Conservation (phyloP, 306 rosid genomes). For the Casuarina cunninghamiana region DNA sequence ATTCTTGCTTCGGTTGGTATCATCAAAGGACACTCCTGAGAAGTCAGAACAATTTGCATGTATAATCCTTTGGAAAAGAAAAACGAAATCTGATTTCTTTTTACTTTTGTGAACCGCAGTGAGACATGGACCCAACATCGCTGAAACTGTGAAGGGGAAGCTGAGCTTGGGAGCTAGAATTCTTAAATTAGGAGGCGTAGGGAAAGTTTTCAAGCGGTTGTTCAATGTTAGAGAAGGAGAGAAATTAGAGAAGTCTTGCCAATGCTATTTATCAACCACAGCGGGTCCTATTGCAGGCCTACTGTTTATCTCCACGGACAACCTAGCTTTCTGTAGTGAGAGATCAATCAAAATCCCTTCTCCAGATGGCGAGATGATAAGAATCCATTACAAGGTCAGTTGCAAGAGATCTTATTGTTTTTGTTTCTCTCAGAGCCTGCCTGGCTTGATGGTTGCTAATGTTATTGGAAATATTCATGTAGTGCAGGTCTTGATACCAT, state of each 20-base stretch:
- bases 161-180: slow-evolving; percentile 70
- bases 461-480: neutral
- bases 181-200: slow-evolving; percentile 64
- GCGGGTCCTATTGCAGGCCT: slow-evolving; percentile 87
- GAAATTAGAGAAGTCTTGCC: slow-evolving; percentile 60
- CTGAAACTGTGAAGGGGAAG: slow-evolving; percentile 73
- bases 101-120: slow-evolving; percentile 43
- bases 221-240: slow-evolving; percentile 59
- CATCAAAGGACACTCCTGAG: neutral
- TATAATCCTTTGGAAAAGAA: too few relatives aligned
- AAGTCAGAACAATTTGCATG: too few relatives aligned
- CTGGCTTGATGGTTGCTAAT: slow-evolving; percentile 5
- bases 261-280: slow-evolving; percentile 76
- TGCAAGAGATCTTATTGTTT: neutral
- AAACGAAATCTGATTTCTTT: neutral
- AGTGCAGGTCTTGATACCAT: slow-evolving; percentile 51
- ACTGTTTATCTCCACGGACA: slow-evolving; percentile 75
- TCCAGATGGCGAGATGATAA: slow-evolving; percentile 43
- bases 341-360: slow-evolving; percentile 61
- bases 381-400: slow-evolving; percentile 61
- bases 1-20: neutral
- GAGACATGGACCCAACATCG: slow-evolving; percentile 57
- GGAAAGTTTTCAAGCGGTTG: slow-evolving; percentile 54
- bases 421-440: neutral
- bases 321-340: slow-evolving; percentile 78